phyloP scores from a whole-genome alignment of 768 basidiomycete genomes.

The Pisolithus orientalis region DNA sequence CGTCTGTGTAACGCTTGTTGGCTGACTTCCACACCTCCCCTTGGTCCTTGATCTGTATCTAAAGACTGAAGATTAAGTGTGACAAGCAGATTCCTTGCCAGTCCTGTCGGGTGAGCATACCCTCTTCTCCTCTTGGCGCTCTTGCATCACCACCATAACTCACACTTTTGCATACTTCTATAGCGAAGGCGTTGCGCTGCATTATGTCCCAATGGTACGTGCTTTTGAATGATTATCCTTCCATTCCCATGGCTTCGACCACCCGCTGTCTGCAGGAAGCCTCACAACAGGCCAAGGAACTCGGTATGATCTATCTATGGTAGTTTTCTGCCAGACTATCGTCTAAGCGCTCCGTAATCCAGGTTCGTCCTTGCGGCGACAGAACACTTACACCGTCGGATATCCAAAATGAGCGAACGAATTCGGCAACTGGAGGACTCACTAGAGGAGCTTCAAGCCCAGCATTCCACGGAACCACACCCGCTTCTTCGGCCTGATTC shows the following conservation, averaged over 20 bases:
- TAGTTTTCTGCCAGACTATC: neutral
- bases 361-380: conserved; percentile 60
- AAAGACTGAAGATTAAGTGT: conserved; percentile 75
- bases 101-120: conserved; percentile 54
- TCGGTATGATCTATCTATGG: conserved; percentile 34
- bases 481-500: conserved; percentile 54
- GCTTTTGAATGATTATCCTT: neutral
- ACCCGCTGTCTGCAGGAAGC: conserved; percentile 39
- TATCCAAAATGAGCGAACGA: conserved; percentile 45
- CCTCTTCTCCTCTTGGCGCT: neutral
- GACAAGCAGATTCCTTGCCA: conserved; percentile 79
- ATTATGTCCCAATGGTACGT: conserved; percentile 65
- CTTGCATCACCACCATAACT: neutral
- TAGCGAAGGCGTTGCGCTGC: conserved; percentile 64
- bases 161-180: neutral
- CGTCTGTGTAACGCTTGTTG: neutral
- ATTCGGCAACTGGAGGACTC: conserved; percentile 60
- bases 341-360: conserved; percentile 5
- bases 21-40: neutral
- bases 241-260: neutral
- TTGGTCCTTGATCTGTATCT: neutral
- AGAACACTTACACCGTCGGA: conserved; percentile 56
- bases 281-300: conserved; percentile 75
- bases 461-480: conserved; percentile 48
- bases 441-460: conserved; percentile 42